phyloP scores from a whole-genome alignment of 495 filamentous ascomycete genomes.

The Annulohypoxylon stygium region DNA sequence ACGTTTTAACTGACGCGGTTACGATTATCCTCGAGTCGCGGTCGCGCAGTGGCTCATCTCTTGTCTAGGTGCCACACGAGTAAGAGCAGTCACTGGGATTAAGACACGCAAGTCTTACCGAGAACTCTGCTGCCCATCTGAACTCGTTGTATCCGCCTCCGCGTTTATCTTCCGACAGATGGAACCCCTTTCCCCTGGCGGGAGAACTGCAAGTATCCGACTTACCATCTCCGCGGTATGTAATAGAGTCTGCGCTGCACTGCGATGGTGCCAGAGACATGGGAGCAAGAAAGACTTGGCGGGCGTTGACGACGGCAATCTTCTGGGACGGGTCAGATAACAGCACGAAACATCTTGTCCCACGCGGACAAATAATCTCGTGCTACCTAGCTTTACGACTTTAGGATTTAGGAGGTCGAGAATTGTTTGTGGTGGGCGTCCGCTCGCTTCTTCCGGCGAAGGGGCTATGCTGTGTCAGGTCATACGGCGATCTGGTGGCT shows the following conservation, averaged over 20 bases:
- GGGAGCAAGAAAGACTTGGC: constrained; percentile 25
- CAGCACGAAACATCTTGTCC: constrained; percentile 46
- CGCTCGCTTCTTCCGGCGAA: constrained; percentile 51
- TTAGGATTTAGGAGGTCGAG: constrained; percentile 38
- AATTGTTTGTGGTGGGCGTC: constrained; percentile 44
- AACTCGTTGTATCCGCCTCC: constrained; percentile 33
- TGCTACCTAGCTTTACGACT: constrained; percentile 25
- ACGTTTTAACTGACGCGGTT: constrained; percentile 28
- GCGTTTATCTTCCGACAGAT: constrained; percentile 47
- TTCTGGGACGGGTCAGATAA: constrained; percentile 27
- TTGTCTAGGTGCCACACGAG: constrained; percentile 32
- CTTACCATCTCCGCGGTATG: constrained; percentile 46
- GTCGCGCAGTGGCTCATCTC: constrained; percentile 28
- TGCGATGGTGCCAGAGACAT: constrained; percentile 33
- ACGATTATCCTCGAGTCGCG: constrained; percentile 25
- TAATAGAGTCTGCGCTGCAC: constrained; percentile 15
- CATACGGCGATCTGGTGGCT: constrained; percentile 45
- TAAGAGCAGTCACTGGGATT: background rate
- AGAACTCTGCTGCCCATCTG: constrained; percentile 18
- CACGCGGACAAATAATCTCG: constrained; percentile 48
- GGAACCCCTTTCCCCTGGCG: constrained; percentile 30
- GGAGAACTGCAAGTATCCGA: constrained; percentile 39
- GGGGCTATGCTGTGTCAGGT: constrained; percentile 44
- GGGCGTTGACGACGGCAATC: constrained; percentile 20
- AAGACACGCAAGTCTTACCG: constrained; percentile 49